These are phyloP conservation scores for Carallia brachiata DNA, from an alignment of 345 rosid genomes.

Conservation along the genomic window DNA sequence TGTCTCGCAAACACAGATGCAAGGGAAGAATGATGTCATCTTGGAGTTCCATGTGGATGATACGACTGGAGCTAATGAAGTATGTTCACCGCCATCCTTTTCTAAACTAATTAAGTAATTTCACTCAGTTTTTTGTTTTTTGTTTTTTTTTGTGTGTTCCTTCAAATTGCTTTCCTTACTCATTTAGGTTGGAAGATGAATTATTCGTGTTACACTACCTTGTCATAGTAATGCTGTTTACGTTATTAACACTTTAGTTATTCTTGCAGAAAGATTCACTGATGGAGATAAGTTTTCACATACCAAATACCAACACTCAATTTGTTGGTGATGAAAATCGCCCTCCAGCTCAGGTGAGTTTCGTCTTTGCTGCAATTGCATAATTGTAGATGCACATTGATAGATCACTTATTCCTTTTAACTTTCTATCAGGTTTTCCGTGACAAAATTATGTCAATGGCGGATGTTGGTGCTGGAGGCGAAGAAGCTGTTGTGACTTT, in stretches of 20 bases:
- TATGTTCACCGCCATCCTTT: constrained; percentile 13
- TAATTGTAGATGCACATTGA: background rate
- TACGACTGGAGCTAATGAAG: constrained; percentile 97
- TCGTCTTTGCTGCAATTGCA: constrained; percentile 4
- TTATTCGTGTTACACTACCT: background rate
- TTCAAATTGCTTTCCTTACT: background rate
- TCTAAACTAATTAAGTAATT: background rate
- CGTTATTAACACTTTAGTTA: background rate
- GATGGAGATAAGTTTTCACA: constrained; percentile 94
- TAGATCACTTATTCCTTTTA: constrained; percentile 2
- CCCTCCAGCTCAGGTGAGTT: constrained; percentile 80
- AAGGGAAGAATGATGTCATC: constrained; percentile 87
- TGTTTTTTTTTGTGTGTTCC: too few relatives aligned
- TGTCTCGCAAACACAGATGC: constrained; percentile 86
- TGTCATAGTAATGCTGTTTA: too few relatives aligned
- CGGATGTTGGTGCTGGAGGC: constrained; percentile 85
- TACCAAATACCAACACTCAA: constrained; percentile 86
- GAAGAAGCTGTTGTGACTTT: constrained; percentile 93
- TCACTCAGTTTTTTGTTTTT: too few relatives aligned
- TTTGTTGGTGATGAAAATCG: constrained; percentile 89
- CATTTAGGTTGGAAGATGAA: background rate
- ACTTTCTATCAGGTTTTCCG: constrained; percentile 60
- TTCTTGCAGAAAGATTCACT: constrained; percentile 79
- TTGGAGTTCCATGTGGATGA: constrained; percentile 98
- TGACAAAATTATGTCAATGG: constrained; percentile 67